Evolutionary conservation across 2,329 filamentous ascomycete genomes (phyloP), one percentile per base, ranked within the genome.

Genomic region (Calonectria pseudoreteaudii): DNA sequence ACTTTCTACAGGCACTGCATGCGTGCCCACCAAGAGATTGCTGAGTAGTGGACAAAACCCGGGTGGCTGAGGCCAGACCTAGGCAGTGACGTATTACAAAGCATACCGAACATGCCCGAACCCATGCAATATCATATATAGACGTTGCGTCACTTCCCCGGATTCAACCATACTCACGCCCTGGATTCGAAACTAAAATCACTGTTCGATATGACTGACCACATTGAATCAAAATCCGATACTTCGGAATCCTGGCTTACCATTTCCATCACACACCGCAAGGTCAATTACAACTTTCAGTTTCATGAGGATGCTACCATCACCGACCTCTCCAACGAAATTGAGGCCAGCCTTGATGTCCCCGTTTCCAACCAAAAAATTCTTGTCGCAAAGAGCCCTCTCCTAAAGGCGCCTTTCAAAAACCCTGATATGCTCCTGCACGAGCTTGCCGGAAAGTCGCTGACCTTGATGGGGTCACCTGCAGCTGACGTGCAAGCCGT

Each of bases 341-440:
- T 94, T 77, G 86, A 90, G 71, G 82, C 85, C 53, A 82, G 84
- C 4, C 87, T 94, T 68, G 88, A 87, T 65, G 91, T 95, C 68
- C 92, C 93, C 0, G 74, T 85, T 44, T 82, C 86, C 13, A 92
- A 94, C 83, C 93, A 94, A 80, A 95, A 95, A 82, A 88, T 94
- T 81, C 87, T 94, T 76, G 88, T 91, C 18, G 88, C 92, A 52
- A 94, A 93, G 80, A 86, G 90, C 10, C 92, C 92, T 34, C 86
- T 94, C 2, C 87, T 94, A 31, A 93, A 92, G 76, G 86, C 88
- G 0, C 92, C 93, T 0, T 92, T 93, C 85, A 90, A 90, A 81
- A 87, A 93, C 76, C 87, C 91, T 0, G 78, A 85, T 3, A 84
- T 91, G 58, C 83, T 86, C 4, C 85, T 92, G 72, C 80, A 83